Evolutionary conservation across 148 eudicot genomes (phyloP), one percentile per base, ranked within the genome.

Genomic region (Vaccinium macrocarpon): DNA sequence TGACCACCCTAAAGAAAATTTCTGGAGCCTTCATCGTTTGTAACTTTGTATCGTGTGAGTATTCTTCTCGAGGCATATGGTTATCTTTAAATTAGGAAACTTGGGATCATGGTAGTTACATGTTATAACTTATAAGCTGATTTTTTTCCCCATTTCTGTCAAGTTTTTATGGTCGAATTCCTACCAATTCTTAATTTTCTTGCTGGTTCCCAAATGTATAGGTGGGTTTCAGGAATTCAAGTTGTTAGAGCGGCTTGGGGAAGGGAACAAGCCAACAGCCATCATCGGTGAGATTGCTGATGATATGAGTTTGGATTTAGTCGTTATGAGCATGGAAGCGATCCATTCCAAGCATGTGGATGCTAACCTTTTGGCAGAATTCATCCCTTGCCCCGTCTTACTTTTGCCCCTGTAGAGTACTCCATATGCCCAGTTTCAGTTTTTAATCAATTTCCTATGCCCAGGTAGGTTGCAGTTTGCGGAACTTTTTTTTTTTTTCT

Each of bases 241-340:
- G 87, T 80, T 95, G 89, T 83, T 95, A 53, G 98, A 95, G 90
- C 88, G 93, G 76, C 94, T 92, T 19, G 96, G 92, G 55, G 95
- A 94, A 88, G 94, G 93, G 73, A 93, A 88, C 82, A 91, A 92
- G 57, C 98, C 96, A 38, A 95, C 98, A 52, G 98, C 98, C 68
- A 91, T 95, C 50, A 95, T 92, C 35, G 92, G 95, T 35, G 94
- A 93, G 86, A 91, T 95, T 66, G 99, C 99, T 5, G 99, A 97
- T 85, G 99, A 97, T 52, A 83, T 97, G 90, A 93, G 88, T 81
- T 87, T 95, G 90, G 99, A 97, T 87, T 85, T 97, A 76, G 99
- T 97, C 68, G 88, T 97, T n/a, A 82, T 97, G 90, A 97, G 99
- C 91, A 97, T 97, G 99, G 99, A 97, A 86, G 98, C 99, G 61